These are phyloP conservation scores for Sarocladium kiliense DNA, from an alignment of 2,329 filamentous ascomycete genomes.

Conservation along the genomic window DNA sequence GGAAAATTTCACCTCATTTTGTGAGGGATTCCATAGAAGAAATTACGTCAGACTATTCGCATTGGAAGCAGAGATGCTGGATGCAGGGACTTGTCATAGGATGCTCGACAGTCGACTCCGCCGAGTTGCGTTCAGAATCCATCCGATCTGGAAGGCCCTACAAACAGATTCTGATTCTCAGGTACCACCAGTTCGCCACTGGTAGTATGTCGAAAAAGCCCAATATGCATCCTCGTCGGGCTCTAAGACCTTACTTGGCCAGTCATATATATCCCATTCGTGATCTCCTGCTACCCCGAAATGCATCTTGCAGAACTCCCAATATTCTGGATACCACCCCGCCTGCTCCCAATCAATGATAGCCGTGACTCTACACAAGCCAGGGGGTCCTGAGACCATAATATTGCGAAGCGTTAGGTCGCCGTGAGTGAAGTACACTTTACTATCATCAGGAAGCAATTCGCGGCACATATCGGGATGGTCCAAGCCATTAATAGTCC, in stretches of 20 bases:
- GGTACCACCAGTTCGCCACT: conserved; percentile 6
- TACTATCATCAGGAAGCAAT: not conserved
- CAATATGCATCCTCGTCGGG: conserved; percentile 8
- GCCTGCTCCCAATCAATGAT: conserved; percentile 28
- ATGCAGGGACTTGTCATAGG: too few relatives aligned
- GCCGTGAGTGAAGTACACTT: conserved; percentile 19
- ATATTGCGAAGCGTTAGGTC: conserved; percentile 22
- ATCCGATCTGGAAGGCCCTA: too few relatives aligned
- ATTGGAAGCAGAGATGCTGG: too few relatives aligned
- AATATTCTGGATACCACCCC: conserved; percentile 30
- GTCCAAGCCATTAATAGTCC: not conserved
- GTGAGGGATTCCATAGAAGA: too few relatives aligned
- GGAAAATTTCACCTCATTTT: too few relatives aligned
- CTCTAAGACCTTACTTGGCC: conserved; percentile 7
- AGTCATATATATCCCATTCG: conserved; percentile 5
- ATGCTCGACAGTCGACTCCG: too few relatives aligned
- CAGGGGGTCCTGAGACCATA: conserved; percentile 18
- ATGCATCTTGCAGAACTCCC: conserved; percentile 25
- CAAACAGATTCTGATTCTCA: not conserved
- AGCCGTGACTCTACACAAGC: conserved; percentile 14
- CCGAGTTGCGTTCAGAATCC: too few relatives aligned
- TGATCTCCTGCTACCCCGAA: conserved; percentile 13
- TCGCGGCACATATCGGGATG: conserved; percentile 7
- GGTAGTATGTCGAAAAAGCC: conserved; percentile 7
- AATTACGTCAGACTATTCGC: too few relatives aligned